Evolutionary conservation across 139 green algal genomes (phyloP).

Genomic region (Edaphochlamys debaryana): DNA sequence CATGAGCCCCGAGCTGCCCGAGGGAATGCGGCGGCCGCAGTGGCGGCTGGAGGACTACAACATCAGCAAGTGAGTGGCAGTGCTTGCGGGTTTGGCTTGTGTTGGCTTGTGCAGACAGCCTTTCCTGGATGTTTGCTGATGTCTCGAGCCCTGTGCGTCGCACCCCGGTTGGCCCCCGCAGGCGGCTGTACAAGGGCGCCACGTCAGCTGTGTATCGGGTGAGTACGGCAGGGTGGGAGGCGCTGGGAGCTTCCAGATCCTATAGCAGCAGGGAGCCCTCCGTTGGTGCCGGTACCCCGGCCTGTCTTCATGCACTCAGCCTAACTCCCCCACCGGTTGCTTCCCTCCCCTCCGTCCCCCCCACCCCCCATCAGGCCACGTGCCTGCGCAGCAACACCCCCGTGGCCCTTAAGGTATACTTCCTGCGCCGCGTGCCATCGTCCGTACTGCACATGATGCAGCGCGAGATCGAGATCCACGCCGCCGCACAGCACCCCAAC

Average conservation of each 20-base stretch:
- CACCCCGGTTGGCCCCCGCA: too few species aligned
- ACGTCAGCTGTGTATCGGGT: slow-evolving; percentile 8
- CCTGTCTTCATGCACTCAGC: too few species aligned
- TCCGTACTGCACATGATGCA: neutral
- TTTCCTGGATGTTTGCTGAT: too few species aligned
- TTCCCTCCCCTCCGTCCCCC: neutral
- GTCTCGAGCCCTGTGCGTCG: too few species aligned
- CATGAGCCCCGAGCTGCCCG: slow-evolving; percentile 34
- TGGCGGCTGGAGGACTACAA: slow-evolving; percentile 49
- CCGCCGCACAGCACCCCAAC: neutral
- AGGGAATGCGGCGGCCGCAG: slow-evolving; percentile 39
- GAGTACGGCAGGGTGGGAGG: too few species aligned
- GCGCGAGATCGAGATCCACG: neutral
- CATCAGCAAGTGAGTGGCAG: slow-evolving; percentile 4
- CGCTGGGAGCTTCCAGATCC: too few species aligned
- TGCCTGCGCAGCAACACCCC: neutral
- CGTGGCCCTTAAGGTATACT: neutral
- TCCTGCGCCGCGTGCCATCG: neutral
- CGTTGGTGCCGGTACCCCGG: too few species aligned
- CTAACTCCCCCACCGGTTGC: too few species aligned
- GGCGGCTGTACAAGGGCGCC: slow-evolving; percentile 38
- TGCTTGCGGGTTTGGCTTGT: too few species aligned
- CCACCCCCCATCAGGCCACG: neutral
- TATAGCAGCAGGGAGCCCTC: too few species aligned
- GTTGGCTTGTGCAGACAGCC: too few species aligned